Conservation (phyloP, 805 yeast genomes). For the Zygoascus ofunaensis region DNA sequence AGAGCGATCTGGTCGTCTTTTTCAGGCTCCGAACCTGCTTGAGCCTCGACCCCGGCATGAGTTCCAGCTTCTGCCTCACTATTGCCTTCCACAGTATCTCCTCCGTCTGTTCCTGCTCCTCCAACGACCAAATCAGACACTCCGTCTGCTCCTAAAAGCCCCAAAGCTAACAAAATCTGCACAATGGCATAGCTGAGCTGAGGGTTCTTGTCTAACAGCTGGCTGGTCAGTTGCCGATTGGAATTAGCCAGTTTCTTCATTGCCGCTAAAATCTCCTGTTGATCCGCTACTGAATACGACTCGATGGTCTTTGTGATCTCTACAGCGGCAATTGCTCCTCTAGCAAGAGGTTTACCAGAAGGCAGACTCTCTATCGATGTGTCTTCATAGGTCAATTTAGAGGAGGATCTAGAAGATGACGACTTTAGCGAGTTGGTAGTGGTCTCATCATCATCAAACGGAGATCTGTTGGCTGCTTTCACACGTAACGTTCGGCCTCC, state of each 20-base stretch:
- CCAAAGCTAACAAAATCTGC: conserved; percentile 48
- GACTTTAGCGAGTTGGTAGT: neutral
- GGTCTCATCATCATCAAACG: neutral
- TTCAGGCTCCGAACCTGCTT: conserved; percentile 6
- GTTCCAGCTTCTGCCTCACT: conserved; percentile 2
- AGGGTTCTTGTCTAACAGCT: conserved; percentile 59
- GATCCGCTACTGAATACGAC: conserved; percentile 34
- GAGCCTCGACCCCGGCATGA: conserved; percentile 1
- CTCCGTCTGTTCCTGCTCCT: no score
- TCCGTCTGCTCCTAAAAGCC: conserved; percentile 25
- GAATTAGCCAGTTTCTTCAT: conserved; percentile 48
- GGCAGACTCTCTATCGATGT: no score
- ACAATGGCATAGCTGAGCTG: conserved; percentile 78
- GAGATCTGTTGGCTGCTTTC: conserved; percentile 27
- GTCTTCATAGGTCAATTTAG: no score
- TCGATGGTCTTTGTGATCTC: conserved; percentile 40
- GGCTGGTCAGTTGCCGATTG: conserved; percentile 50
- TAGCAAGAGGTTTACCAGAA: conserved; percentile 38
- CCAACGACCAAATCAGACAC: conserved; percentile 20
- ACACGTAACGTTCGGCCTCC: conserved; percentile 69
- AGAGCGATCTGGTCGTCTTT: conserved; percentile 34
- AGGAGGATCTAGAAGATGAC: neutral
- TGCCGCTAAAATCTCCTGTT: conserved; percentile 44
- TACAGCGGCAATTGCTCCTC: conserved; percentile 31
- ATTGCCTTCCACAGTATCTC: neutral